Percentiles rank a stretch among this genome's conserved stretches.
phyloP scores from a whole-genome alignment of 2,329 filamentous ascomycete species.

The Atkinsonella hypoxylon region DNA sequence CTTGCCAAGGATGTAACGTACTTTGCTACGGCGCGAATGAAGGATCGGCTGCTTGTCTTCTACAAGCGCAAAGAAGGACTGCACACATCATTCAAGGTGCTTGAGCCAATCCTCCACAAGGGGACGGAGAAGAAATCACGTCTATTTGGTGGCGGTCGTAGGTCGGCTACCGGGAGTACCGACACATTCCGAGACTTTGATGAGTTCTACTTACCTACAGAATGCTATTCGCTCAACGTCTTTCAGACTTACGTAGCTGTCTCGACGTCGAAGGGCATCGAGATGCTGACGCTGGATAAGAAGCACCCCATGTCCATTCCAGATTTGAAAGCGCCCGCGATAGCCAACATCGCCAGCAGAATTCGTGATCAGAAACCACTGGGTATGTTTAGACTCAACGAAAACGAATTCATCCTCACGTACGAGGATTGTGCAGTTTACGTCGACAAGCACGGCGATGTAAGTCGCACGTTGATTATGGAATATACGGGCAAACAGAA shows the following conservation, averaged over 20 bases:
- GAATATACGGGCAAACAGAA: slow-evolving; percentile 88
- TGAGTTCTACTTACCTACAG: slow-evolving; percentile 94
- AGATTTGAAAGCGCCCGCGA: slow-evolving; percentile 65
- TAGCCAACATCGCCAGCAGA: slow-evolving; percentile 73
- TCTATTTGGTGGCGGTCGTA: slow-evolving; percentile 46
- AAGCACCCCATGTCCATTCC: slow-evolving; percentile 93
- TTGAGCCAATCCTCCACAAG: slow-evolving; percentile 92
- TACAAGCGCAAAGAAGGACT: slow-evolving; percentile 94
- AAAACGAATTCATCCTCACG: slow-evolving; percentile 82
- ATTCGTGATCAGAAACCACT: slow-evolving; percentile 75
- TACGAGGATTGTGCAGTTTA: slow-evolving; percentile 97
- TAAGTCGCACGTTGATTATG: slow-evolving; percentile 90
- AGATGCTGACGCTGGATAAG: slow-evolving; percentile 93
- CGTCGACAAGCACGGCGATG: slow-evolving; percentile 95
- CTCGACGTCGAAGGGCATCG: slow-evolving; percentile 81
- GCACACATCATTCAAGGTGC: slow-evolving; percentile 89
- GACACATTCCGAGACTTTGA: slow-evolving; percentile 98
- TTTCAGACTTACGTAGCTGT: slow-evolving; percentile 93
- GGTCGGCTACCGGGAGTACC: slow-evolving; percentile 55
- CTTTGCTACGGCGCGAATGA: slow-evolving; percentile 93
- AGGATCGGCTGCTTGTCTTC: slow-evolving; percentile 86
- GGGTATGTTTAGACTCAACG: slow-evolving; percentile 91
- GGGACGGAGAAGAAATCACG: slow-evolving; percentile 72
- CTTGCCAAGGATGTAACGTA: slow-evolving; percentile 90
- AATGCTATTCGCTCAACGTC: slow-evolving; percentile 89